Evolutionary conservation across 805 yeast genomes (phyloP), one percentile per base, ranked within the genome.

Genomic region (Saturnispora diversa): DNA sequence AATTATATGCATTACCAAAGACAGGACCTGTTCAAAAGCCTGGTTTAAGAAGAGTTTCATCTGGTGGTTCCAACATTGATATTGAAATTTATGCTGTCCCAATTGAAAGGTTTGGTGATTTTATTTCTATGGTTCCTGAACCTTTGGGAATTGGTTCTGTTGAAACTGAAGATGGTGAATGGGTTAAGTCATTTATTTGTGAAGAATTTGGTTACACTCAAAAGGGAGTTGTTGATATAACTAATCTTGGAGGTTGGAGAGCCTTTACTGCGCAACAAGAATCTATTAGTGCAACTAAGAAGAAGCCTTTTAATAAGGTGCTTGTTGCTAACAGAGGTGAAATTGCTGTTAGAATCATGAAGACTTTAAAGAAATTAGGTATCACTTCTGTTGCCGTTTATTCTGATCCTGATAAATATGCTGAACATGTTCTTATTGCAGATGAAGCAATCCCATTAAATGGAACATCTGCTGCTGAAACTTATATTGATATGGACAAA

Each of bases 291-390:
- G 9, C 31, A 1, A 54, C 55, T 29, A 45, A 50, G 13, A 64
- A 63, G 43, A 75, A 74, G 53, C 92, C 94, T 1, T 86, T 87
- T 63, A 69, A 77, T 16, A 73, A 81, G 9, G 95, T 90, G n/a
- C 70, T 90, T 42, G 92, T 90, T 40, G 97, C 97, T 30, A 90
- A 90, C 68, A 76, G 98, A 65, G 97, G 97, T 59, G 98, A 90
- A 64, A 90, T 90, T 54, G 97, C 98, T 2, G 97, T 88, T 23
- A 71, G 98, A 55, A 86, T 92, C 51, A 86, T 90, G 55, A 81
- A 75, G 57, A 88, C 98, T 15, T 68, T 90, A 56, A 84, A 84
- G 61, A 81, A 80, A 59, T 59, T 92, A 48, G 77, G 77, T 3
- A 84, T 92, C 52, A 72, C 69, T 49, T 68, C 96, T 1, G 80